These are phyloP conservation scores for Protomyces lactucae-debilis DNA, from an alignment of 1,139 yeast species.

Conservation along the genomic window DNA sequence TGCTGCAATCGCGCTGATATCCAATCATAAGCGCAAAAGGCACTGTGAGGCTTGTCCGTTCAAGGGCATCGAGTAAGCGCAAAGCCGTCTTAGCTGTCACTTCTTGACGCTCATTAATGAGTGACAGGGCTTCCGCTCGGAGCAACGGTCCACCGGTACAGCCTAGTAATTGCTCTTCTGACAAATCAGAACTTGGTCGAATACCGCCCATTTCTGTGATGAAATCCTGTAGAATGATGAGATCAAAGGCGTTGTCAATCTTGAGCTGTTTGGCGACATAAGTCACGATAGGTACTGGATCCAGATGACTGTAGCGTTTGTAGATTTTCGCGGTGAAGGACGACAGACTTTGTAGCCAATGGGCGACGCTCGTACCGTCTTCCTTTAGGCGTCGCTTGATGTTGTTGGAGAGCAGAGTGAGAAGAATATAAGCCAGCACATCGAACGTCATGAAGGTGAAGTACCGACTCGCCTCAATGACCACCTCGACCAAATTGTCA, in stretches of 20 bases:
- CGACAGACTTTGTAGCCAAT: constrained; percentile 65
- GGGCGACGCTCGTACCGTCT: constrained; percentile 76
- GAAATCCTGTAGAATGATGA: constrained; percentile 65
- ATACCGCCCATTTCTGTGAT: constrained; percentile 78
- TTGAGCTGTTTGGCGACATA: constrained; percentile 65
- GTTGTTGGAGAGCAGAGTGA: constrained; percentile 46
- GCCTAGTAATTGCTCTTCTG: constrained; percentile 60
- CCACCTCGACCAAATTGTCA: constrained; percentile 72
- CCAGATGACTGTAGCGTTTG: constrained; percentile 39
- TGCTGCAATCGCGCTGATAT: constrained; percentile 48
- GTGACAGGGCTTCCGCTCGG: constrained; percentile 52
- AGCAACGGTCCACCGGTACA: constrained; percentile 63
- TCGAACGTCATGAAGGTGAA: constrained; percentile 85
- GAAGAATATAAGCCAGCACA: constrained; percentile 66
- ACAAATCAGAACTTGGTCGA: constrained; percentile 60
- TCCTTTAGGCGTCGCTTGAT: constrained; percentile 52
- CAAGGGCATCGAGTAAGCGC: constrained; percentile 50
- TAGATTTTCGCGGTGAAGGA: constrained; percentile 42
- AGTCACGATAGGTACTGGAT: constrained; percentile 46
- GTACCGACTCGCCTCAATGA: constrained; percentile 74
- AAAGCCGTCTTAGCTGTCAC: constrained; percentile 46
- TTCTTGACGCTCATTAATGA: constrained; percentile 54
- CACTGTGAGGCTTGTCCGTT: constrained; percentile 47
- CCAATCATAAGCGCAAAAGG: constrained; percentile 65
- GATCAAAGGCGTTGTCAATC: constrained; percentile 56